phyloP scores from a whole-genome alignment of 805 yeast species.

The Torulaspora delbrueckii region DNA sequence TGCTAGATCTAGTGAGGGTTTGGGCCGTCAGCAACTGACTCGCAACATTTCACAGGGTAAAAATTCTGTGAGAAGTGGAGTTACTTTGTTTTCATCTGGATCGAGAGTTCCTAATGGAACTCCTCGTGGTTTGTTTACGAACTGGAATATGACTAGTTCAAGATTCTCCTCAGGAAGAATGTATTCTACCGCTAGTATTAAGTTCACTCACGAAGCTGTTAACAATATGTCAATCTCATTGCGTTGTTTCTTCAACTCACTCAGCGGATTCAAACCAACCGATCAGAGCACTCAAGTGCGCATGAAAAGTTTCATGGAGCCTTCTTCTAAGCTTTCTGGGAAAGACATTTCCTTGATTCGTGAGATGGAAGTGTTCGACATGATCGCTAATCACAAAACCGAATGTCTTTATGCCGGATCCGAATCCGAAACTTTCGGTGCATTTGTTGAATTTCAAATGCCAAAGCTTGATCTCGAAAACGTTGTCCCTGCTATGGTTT shows the following conservation, averaged over 20 bases:
- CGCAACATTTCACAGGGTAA: background rate
- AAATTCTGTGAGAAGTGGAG: background rate
- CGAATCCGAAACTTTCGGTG: slow-evolving; percentile 37
- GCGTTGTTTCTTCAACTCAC: slow-evolving; percentile 37
- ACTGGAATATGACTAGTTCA: slow-evolving; percentile 20
- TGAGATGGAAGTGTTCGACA: slow-evolving; percentile 26
- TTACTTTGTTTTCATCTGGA: slow-evolving; percentile 11
- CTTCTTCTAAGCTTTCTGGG: slow-evolving; percentile 3
- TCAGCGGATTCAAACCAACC: slow-evolving; percentile 28
- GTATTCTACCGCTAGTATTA: slow-evolving; percentile 23
- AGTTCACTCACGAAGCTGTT: slow-evolving; percentile 50
- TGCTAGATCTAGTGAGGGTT: background rate
- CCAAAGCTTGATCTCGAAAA: slow-evolving; percentile 34
- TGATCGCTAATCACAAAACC: slow-evolving; percentile 30
- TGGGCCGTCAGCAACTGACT: background rate
- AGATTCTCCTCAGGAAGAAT: slow-evolving; percentile 14
- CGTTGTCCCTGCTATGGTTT: slow-evolving; percentile 38
- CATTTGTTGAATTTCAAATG: slow-evolving; percentile 55
- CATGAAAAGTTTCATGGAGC: slow-evolving; percentile 4
- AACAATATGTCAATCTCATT: slow-evolving; percentile 50
- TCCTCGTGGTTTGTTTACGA: slow-evolving; percentile 21
- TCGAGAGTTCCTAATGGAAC: slow-evolving; percentile 17
- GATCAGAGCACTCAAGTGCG: slow-evolving; percentile 15
- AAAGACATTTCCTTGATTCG: slow-evolving; percentile 12
- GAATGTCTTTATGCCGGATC: slow-evolving; percentile 5